Evolutionary conservation across 345 rosid genomes (phyloP).

Genomic region (Arabis alpina): DNA sequence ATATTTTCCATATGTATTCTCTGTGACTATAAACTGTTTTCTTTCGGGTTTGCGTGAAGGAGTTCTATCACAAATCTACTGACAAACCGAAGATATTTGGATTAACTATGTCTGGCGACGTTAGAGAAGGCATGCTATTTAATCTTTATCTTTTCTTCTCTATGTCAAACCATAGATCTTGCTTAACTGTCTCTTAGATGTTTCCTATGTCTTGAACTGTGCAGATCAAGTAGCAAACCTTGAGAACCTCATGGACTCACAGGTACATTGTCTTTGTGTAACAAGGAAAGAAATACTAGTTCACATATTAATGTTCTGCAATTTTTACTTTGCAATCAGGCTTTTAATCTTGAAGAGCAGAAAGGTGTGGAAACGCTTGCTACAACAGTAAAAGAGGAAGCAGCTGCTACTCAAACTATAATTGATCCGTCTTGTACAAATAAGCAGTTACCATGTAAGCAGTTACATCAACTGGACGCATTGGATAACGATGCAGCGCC

Average conservation of each 20-base stretch:
- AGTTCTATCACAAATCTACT: constrained; percentile 63
- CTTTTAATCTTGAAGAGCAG: constrained; percentile 61
- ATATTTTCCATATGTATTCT: background rate
- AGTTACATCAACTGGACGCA: constrained; percentile 62
- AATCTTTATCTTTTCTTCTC: background rate
- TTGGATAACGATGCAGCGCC: constrained; percentile 51
- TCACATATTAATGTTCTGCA: constrained; percentile 6
- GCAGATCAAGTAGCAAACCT: constrained; percentile 70
- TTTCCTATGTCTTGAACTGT: constrained; percentile 53
- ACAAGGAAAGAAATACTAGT: constrained; percentile 1
- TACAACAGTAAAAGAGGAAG: constrained; percentile 56
- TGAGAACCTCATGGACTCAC: constrained; percentile 77
- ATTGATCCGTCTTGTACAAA: constrained; percentile 52
- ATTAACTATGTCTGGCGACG: constrained; percentile 68
- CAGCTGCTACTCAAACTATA: constrained; percentile 55
- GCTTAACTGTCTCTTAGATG: constrained; percentile 42
- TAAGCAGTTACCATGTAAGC: constrained; percentile 36
- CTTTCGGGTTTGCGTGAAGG: constrained; percentile 53
- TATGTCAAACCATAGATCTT: background rate
- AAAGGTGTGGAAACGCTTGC: constrained; percentile 54
- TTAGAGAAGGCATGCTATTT: constrained; percentile 62
- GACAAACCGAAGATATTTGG: constrained; percentile 86
- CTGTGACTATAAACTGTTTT: background rate
- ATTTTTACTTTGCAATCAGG: constrained; percentile 47
- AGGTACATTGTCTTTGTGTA: constrained; percentile 47